These are phyloP conservation scores for Brassica hybrid DNA, from an alignment of 441 rosid species.

Conservation along the genomic window DNA sequence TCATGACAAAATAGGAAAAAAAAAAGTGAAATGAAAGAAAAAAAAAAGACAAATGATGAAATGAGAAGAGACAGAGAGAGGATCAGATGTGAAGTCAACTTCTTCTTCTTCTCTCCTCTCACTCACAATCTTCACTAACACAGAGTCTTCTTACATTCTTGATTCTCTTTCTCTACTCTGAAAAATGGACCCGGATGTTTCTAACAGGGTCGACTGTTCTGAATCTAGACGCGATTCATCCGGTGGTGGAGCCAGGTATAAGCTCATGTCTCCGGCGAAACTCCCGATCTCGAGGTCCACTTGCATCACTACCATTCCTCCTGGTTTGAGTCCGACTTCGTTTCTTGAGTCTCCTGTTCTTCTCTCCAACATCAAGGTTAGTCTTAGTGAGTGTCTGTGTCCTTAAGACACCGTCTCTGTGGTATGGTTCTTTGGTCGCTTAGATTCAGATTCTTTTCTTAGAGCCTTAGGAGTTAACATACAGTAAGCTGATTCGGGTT, in stretches of 20 bases:
- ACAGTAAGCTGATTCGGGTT: neutral
- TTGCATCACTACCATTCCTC: constrained; percentile 71
- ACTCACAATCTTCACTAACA: no score
- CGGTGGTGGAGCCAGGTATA: constrained; percentile 74
- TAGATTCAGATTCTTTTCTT: constrained; percentile 18
- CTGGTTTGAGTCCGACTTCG: constrained; percentile 90
- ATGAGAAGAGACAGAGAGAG: constrained; percentile 38
- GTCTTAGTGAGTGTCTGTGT: neutral
- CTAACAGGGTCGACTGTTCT: constrained; percentile 26
- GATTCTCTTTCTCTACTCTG: no score
- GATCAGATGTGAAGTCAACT: constrained; percentile 64
- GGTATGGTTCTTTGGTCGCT: neutral
- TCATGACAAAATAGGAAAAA: constrained; percentile 12
- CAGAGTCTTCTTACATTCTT: no score
- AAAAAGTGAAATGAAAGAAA: neutral
- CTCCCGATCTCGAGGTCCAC: constrained; percentile 91
- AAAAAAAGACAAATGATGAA: neutral
- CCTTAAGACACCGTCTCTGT: constrained; percentile 11
- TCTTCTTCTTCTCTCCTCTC: constrained; percentile 25
- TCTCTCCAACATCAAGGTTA: constrained; percentile 86
- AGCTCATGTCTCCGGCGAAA: constrained; percentile 95
- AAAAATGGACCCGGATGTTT: constrained; percentile 47
- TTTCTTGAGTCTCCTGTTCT: constrained; percentile 94
- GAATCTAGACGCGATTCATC: constrained; percentile 30
- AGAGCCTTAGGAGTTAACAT: neutral